These are phyloP conservation scores for Sutorius australiensis DNA, from an alignment of 768 basidiomycete species.

Conservation along the genomic window DNA sequence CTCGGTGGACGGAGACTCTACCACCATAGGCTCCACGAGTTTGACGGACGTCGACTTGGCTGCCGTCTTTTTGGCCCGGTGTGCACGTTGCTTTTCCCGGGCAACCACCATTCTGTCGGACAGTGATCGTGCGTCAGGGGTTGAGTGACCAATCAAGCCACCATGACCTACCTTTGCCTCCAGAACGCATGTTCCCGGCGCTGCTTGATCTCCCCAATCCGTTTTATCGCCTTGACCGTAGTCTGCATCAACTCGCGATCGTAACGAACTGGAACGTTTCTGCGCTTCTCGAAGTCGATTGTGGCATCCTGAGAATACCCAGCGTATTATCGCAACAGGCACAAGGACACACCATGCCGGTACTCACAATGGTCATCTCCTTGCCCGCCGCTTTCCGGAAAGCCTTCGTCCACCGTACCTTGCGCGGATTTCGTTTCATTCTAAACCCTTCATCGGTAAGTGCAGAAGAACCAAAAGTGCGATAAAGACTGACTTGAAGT, in stretches of 20 bases:
- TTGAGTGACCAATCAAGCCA: background rate
- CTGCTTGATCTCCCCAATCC: conserved; percentile 87
- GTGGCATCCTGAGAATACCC: conserved; percentile 77
- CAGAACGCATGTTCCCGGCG: conserved; percentile 93
- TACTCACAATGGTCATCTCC: conserved; percentile 94
- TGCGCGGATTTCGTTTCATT: conserved; percentile 99
- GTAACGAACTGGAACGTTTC: conserved; percentile 96
- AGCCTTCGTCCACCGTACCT: conserved; percentile 99
- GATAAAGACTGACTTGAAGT: conserved; percentile 80
- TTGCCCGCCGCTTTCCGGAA: conserved; percentile 98
- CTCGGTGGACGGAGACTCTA: conserved; percentile 41
- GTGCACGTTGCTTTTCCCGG: conserved; percentile 70
- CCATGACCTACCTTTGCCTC: conserved; percentile 71
- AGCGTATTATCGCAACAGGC: background rate
- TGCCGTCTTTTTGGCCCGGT: conserved; percentile 63
- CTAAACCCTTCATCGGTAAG: conserved; percentile 36
- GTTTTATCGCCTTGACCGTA: conserved; percentile 95
- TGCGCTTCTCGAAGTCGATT: conserved; percentile 97
- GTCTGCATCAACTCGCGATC: conserved; percentile 90
- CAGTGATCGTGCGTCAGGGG: background rate
- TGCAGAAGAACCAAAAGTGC: background rate
- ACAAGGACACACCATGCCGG: background rate
- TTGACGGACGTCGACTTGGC: conserved; percentile 53
- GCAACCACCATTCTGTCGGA: conserved; percentile 73
- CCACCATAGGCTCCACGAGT: conserved; percentile 60